These are phyloP conservation scores for Chlorella variabilis DNA, from an alignment of 163 green algal species.

Conservation along the genomic window DNA sequence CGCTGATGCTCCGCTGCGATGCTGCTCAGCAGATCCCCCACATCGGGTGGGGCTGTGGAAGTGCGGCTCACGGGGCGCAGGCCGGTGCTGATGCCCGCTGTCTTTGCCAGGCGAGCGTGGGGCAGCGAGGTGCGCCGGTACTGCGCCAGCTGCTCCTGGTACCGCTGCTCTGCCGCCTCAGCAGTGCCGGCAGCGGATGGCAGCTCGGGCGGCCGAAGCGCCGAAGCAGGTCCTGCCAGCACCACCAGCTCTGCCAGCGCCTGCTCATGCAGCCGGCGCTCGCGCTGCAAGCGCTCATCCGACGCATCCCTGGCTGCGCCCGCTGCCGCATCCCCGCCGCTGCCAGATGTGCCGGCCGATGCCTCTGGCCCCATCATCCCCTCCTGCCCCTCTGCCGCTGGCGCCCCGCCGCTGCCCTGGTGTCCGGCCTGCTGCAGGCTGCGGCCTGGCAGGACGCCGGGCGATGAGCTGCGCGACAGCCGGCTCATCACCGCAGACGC, in stretches of 20 bases:
- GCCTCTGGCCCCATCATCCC: no score
- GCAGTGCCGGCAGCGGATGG: neutral
- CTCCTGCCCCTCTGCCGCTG: neutral
- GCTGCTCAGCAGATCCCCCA: neutral
- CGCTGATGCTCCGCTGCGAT: constrained; percentile 9
- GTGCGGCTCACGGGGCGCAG: neutral
- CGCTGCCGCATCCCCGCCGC: neutral
- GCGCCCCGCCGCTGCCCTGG: neutral
- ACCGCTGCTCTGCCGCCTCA: neutral
- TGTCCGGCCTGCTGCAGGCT: neutral
- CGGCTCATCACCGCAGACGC: constrained; percentile 10
- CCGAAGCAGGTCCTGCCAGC: neutral
- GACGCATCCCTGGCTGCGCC: neutral
- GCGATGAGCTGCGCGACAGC: constrained; percentile 9
- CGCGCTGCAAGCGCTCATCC: constrained; percentile 16
- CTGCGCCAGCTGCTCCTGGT: constrained; percentile 9
- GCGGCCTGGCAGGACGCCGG: neutral
- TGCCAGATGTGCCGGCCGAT: no score
- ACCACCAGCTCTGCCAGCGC: constrained; percentile 32
- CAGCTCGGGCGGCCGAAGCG: constrained; percentile 36
- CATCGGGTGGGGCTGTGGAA: neutral
- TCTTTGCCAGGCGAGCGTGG: neutral
- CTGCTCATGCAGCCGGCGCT: constrained; percentile 41
- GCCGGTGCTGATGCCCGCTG: neutral
- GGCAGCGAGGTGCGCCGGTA: neutral